Conservation (phyloP, 108 stramenopile genomes). For the Nitzschia inconspicua region DNA sequence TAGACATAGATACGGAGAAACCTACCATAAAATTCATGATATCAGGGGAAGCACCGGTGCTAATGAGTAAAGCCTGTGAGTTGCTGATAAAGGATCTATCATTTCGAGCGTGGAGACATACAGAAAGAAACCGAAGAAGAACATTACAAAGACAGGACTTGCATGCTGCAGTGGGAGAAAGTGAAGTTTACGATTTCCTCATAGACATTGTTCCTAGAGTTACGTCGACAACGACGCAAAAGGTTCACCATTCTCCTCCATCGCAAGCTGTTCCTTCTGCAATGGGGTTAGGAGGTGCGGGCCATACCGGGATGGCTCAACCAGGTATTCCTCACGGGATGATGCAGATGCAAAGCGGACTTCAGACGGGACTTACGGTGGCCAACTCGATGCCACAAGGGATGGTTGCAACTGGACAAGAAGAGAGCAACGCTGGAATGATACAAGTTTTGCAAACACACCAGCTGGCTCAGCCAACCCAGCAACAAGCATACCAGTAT, state of each 20-base stretch:
- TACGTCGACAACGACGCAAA: slow-evolving; percentile 19
- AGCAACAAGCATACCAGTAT: slow-evolving; percentile 3
- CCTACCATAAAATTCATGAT: slow-evolving; percentile 55
- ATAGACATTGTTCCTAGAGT: slow-evolving; percentile 72
- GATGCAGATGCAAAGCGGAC: slow-evolving; percentile 12
- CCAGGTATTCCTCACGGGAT: slow-evolving; percentile 17
- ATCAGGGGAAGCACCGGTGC: slow-evolving; percentile 55
- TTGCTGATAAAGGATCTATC: slow-evolving; percentile 61
- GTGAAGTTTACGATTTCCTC: slow-evolving; percentile 73
- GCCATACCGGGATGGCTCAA: slow-evolving; percentile 20
- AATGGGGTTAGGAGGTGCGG: background rate
- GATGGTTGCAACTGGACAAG: background rate
- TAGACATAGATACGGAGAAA: slow-evolving; percentile 9
- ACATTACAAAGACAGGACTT: slow-evolving; percentile 61
- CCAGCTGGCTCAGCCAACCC: background rate
- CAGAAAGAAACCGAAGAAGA: slow-evolving; percentile 49
- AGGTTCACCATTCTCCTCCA: background rate
- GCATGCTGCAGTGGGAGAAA: slow-evolving; percentile 58
- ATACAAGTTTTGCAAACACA: slow-evolving; percentile 1
- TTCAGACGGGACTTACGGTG: background rate
- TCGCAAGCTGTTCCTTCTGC: slow-evolving; percentile 6
- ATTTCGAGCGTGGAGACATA: slow-evolving; percentile 58
- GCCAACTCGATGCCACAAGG: background rate
- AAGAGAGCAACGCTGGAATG: slow-evolving; percentile 1
- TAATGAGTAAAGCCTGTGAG: slow-evolving; percentile 75